A percentile compares a stretch with the other conserved stretches of the same genome.
These are phyloP conservation scores for Eucalyptus polyanthemos DNA, from an alignment of 345 rosid genomes.

Conservation along the genomic window DNA sequence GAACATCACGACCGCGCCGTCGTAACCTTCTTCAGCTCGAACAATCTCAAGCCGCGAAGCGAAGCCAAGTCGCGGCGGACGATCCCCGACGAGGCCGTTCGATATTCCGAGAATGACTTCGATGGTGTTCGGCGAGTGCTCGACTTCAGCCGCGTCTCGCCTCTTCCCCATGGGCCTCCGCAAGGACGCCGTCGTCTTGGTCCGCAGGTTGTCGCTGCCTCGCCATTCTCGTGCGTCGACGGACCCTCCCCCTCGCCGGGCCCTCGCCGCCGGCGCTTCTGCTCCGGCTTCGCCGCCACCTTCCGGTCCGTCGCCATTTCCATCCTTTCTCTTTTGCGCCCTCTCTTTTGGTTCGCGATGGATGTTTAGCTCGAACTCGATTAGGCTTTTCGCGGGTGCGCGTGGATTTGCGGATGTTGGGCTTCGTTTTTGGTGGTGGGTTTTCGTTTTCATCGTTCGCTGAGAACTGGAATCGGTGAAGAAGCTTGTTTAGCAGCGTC, in stretches of 20 bases:
- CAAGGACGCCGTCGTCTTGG: slow-evolving; percentile 4
- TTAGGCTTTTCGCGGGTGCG: neutral
- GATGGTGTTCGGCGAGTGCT: neutral
- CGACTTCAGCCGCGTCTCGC: neutral
- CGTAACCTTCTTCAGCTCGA: neutral
- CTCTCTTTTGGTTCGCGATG: neutral
- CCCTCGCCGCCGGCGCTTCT: slow-evolving; percentile 7
- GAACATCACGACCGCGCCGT: neutral
- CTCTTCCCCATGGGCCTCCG: slow-evolving; percentile 28
- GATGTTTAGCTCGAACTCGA: neutral
- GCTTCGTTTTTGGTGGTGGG: neutral
- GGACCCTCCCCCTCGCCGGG: neutral
- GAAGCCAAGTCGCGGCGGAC: neutral
- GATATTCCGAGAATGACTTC: neutral
- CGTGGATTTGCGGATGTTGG: neutral
- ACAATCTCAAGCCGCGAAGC: neutral
- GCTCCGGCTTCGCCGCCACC: slow-evolving; percentile 5
- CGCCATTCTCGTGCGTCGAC: neutral
- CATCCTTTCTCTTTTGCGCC: neutral
- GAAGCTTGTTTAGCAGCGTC: neutral
- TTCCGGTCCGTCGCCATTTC: neutral
- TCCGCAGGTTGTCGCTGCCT: neutral
- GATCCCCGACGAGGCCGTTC: neutral
- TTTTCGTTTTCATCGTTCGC: neutral
- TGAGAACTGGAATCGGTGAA: neutral